phyloP scores from a whole-genome alignment of 352 stramenopile genomes.

The Phytophthora fragariaefolia region DNA sequence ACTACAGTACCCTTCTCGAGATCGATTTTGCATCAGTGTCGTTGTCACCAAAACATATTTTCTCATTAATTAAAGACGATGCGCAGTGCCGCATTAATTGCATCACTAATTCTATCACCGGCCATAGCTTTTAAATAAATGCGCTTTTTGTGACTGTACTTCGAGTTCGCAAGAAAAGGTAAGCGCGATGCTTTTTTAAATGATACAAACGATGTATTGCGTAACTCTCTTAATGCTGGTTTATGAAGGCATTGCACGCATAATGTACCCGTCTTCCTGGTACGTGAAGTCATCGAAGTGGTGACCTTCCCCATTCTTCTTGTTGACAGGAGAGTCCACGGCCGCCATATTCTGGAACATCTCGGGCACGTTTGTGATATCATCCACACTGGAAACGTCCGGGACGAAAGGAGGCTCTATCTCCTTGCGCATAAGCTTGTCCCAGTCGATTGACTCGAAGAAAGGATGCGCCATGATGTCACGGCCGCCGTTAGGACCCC shows the following conservation, averaged over 20 bases:
- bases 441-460: conserved; percentile 87
- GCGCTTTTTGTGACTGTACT: too few species aligned
- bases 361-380: conserved; percentile 90
- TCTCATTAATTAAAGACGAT: too few species aligned
- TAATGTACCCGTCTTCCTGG: conserved; percentile 80
- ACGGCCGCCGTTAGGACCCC: conserved; percentile 77
- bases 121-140: too few species aligned
- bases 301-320: conserved; percentile 83
- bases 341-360: conserved; percentile 93
- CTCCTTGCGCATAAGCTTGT: conserved; percentile 86
- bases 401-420: conserved; percentile 84
- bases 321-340: conserved; percentile 88
- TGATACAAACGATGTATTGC: conserved; percentile 41
- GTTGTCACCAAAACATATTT: too few species aligned
- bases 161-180: too few species aligned
- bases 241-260: conserved; percentile 34
- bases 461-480: conserved; percentile 92
- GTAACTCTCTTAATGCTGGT: conserved; percentile 33
- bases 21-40: too few species aligned
- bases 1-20: too few species aligned
- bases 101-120: too few species aligned
- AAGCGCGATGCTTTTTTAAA: too few species aligned
- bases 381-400: conserved; percentile 77
- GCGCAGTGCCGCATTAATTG: too few species aligned
- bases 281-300: conserved; percentile 93